These are phyloP conservation scores for Mycena belliarum DNA, from an alignment of 768 basidiomycete species.

Conservation along the genomic window DNA sequence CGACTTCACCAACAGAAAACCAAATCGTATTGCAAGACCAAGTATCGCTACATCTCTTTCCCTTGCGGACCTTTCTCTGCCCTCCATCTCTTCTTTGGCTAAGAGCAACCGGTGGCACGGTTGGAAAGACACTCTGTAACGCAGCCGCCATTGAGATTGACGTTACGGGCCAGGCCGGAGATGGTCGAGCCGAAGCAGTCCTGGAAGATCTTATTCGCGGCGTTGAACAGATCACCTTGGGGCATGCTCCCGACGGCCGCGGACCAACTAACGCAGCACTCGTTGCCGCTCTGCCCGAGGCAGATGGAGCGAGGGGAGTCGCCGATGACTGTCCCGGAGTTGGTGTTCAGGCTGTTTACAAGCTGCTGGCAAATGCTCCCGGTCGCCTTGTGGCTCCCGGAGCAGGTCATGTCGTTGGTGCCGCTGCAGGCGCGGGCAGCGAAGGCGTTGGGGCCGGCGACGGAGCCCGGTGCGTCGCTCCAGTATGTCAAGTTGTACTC, in stretches of 20 bases:
- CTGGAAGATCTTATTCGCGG: not conserved
- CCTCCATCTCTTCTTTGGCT: not conserved
- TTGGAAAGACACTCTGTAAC: slow-evolving; percentile 1
- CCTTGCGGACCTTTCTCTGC: too few species aligned
- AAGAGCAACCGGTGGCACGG: not conserved
- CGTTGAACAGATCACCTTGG: not conserved
- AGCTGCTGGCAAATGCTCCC: not conserved
- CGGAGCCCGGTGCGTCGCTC: not conserved
- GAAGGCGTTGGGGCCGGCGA: not conserved
- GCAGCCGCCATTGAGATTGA: not conserved
- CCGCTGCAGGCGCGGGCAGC: not conserved
- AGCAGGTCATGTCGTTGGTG: not conserved
- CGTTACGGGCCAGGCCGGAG: not conserved
- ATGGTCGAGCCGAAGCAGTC: not conserved
- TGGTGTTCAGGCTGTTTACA: not conserved
- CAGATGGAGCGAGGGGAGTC: not conserved
- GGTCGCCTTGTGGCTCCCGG: not conserved
- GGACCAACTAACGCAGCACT: slow-evolving; percentile 5
- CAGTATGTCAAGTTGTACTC: slow-evolving; percentile 5
- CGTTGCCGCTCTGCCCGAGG: not conserved
- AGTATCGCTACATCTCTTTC: too few species aligned
- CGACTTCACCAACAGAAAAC: too few species aligned
- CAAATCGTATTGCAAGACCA: too few species aligned
- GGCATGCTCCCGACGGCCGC: not conserved
- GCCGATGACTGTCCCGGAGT: not conserved